Percentiles rank a stretch among this genome's conserved stretches.
These are phyloP conservation scores for Calycina marina DNA, from an alignment of 2,329 filamentous ascomycete species.

Conservation along the genomic window DNA sequence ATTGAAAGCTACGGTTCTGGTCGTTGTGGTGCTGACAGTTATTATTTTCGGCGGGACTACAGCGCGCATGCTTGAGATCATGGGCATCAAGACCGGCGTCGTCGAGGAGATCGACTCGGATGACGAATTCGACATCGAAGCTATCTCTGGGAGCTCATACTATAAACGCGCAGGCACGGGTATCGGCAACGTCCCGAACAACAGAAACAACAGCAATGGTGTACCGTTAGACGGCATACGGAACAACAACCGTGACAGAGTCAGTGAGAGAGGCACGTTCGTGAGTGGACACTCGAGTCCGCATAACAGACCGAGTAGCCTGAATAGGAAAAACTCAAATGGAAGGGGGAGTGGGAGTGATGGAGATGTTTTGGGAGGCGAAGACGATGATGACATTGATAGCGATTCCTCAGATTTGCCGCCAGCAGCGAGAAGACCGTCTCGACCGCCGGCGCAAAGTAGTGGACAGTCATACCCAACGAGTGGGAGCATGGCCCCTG, in stretches of 20 bases:
- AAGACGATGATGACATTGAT: conserved; percentile 45
- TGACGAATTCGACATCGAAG: conserved; percentile 89
- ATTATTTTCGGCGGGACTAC: conserved; percentile 98
- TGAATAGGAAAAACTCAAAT: conserved; percentile 37
- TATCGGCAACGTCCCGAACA: conserved; percentile 63
- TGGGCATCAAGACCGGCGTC: conserved; percentile 91
- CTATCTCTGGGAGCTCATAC: conserved; percentile 31
- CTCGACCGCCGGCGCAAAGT: conserved; percentile 5
- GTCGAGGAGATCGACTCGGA: conserved; percentile 96
- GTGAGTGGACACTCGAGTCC: conserved; percentile 25
- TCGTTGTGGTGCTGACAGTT: conserved; percentile 92
- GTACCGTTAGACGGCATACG: conserved; percentile 40
- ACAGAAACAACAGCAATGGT: conserved; percentile 36
- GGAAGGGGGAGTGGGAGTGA: conserved; percentile 23
- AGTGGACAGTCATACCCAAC: conserved; percentile 19
- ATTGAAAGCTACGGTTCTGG: conserved; percentile 85
- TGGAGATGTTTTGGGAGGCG: conserved; percentile 31
- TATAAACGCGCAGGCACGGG: conserved; percentile 62
- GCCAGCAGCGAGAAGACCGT: conserved; percentile 33
- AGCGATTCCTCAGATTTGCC: conserved; percentile 54
- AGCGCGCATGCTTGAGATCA: conserved; percentile 90
- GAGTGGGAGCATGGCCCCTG: conserved; percentile 16
- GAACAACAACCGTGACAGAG: conserved; percentile 34
- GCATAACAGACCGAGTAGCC: conserved; percentile 26
- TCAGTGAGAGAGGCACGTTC: conserved; percentile 16